These are phyloP conservation scores for Udeniomyces megalosporus DNA, from an alignment of 768 basidiomycete genomes.

Conservation along the genomic window DNA sequence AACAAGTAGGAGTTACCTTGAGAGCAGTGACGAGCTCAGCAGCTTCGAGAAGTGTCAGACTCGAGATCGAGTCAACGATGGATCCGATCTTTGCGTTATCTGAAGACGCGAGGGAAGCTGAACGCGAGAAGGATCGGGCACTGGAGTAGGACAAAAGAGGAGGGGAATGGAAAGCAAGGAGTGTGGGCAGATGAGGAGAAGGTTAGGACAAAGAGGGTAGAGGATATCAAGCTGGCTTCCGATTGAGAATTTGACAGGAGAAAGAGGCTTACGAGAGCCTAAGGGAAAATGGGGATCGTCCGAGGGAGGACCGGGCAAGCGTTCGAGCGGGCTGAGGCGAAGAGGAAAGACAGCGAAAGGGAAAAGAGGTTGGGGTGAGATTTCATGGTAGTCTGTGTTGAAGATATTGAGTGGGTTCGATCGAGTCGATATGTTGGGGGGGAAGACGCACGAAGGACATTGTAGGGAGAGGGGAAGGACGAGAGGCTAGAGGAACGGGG, in stretches of 20 bases:
- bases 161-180: neutral
- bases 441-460: conserved; percentile 7
- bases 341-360: neutral
- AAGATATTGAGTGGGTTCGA: no score
- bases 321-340: neutral
- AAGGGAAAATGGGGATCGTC: neutral
- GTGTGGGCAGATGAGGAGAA: no score
- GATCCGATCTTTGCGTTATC: conserved; percentile 53
- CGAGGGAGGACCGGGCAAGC: neutral
- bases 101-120: conserved; percentile 25
- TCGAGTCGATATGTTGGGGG: neutral
- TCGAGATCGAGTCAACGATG: conserved; percentile 86
- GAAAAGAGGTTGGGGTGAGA: neutral
- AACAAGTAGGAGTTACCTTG: conserved; percentile 43
- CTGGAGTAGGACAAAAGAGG: neutral
- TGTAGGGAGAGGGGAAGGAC: neutral
- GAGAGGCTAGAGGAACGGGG: neutral
- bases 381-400: neutral
- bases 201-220: neutral
- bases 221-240: neutral
- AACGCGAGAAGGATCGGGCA: conserved; percentile 5
- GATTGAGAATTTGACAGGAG: no score
- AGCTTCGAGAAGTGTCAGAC: conserved; percentile 76
- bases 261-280: neutral
- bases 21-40: conserved; percentile 81